phyloP scores from a whole-genome alignment of 2,329 filamentous ascomycete genomes.

The Colletotrichum orchidophilum region DNA sequence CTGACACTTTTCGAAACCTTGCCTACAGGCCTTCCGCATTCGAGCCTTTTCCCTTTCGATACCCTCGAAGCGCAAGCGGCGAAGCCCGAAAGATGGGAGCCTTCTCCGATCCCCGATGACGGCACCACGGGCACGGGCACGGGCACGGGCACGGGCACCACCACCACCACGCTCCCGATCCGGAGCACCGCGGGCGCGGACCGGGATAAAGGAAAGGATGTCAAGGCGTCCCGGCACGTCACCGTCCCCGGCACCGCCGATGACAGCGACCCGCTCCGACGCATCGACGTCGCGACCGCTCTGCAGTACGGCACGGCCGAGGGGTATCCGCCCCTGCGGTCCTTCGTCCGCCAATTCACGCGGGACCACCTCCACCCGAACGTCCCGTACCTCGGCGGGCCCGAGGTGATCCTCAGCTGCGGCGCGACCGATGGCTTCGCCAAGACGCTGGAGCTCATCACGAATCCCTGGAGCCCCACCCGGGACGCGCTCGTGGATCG shows the following conservation, averaged over 20 bases:
- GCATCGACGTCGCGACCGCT: constrained; percentile 83
- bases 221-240: constrained; percentile 59
- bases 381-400: constrained; percentile 79
- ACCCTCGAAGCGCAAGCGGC: constrained; percentile 86
- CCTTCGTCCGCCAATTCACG: constrained; percentile 82
- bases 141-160: no score
- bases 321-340: constrained; percentile 81
- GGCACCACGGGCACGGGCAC: constrained; percentile 47
- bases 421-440: constrained; percentile 87
- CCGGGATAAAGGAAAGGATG: constrained; percentile 4
- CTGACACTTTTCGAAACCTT: neutral
- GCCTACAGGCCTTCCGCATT: constrained; percentile 76
- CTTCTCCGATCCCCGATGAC: constrained; percentile 61
- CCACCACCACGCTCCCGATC: constrained; percentile 39
- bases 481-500: constrained; percentile 73
- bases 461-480: constrained; percentile 77
- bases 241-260: constrained; percentile 71
- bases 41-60: constrained; percentile 88
- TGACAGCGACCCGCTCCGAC: constrained; percentile 67
- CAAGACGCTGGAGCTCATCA: constrained; percentile 80
- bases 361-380: constrained; percentile 81
- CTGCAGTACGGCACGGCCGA: constrained; percentile 88
- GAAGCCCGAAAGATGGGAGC: constrained; percentile 77
- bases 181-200: neutral
- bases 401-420: constrained; percentile 81